Conservation (phyloP, 2,329 filamentous ascomycete genomes). For the Chaetomium sp. region DNA sequence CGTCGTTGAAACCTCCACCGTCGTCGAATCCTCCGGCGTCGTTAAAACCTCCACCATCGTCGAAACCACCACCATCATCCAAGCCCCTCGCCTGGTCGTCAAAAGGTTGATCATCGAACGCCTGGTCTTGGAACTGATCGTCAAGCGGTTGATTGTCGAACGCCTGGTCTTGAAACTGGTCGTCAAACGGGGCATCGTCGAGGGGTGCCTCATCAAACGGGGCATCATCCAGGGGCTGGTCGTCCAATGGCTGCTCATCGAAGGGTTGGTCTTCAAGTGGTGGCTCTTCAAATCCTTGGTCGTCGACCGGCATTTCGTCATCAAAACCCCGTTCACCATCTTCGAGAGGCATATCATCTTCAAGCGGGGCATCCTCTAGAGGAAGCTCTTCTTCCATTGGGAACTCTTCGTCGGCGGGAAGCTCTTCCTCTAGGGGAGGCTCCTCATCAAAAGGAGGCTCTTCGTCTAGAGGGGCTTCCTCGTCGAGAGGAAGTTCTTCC, state of each 20-base stretch:
- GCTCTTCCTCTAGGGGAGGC: not conserved
- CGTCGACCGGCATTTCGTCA: not conserved
- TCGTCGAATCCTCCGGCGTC: not conserved
- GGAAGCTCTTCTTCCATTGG: slow-evolving; percentile 1
- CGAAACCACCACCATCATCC: not conserved
- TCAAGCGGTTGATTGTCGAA: not conserved
- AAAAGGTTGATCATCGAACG: not conserved
- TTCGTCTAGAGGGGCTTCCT: not conserved
- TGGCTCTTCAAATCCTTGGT: slow-evolving; percentile 1
- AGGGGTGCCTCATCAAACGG: not conserved
- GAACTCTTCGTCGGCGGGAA: not conserved
- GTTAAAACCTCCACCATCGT: not conserved
- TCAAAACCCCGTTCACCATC: not conserved
- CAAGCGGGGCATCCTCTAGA: no score
- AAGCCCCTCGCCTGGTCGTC: not conserved
- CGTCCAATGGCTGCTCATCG: not conserved
- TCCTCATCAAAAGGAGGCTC: not conserved
- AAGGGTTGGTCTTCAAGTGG: not conserved
- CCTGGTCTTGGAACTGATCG: not conserved
- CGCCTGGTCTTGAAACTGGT: not conserved
- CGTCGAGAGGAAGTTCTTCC: not conserved
- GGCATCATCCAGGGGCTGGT: not conserved
- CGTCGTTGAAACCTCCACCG: not conserved
- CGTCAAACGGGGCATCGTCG: not conserved
- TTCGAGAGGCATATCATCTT: slow-evolving; percentile 1